Percentiles rank a stretch among this genome's conserved stretches.
Evolutionary conservation across 495 filamentous ascomycete genomes (phyloP).

Genomic region (Lophiotrema nucula): DNA sequence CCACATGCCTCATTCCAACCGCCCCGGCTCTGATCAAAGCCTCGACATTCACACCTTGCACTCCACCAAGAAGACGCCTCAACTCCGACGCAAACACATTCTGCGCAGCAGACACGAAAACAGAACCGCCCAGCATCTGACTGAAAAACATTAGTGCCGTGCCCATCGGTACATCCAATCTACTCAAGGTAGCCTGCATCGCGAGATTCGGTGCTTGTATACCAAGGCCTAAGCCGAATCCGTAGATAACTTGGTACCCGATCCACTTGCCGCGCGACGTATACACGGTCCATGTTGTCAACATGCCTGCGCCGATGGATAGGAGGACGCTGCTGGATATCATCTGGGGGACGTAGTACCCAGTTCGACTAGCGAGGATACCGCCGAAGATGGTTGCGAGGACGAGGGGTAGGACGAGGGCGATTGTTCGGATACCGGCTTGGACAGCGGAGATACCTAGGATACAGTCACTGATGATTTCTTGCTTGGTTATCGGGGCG

Average conservation of each 20-base stretch:
- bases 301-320: slow-evolving; percentile 21
- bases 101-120: slow-evolving; percentile 7
- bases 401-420: slow-evolving; percentile 19
- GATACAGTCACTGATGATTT: too few species aligned
- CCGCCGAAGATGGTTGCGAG: slow-evolving; percentile 47
- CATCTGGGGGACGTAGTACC: slow-evolving; percentile 16
- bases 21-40: slow-evolving; percentile 14
- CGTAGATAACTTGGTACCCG: slow-evolving; percentile 18
- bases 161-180: not conserved
- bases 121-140: slow-evolving; percentile 14
- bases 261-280: slow-evolving; percentile 7
- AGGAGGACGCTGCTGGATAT: slow-evolving; percentile 3
- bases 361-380: not conserved
- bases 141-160: slow-evolving; percentile 23
- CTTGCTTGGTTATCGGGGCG: too few species aligned
- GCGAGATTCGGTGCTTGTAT: slow-evolving; percentile 2
- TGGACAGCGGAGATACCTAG: not conserved
- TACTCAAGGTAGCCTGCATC: not conserved
- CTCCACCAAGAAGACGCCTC: slow-evolving; percentile 53
- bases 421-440: slow-evolving; percentile 20
- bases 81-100: slow-evolving; percentile 16
- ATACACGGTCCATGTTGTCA: not conserved
- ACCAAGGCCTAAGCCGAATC: slow-evolving; percentile 3
- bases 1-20: slow-evolving; percentile 8
- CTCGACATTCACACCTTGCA: slow-evolving; percentile 3